Evolutionary conservation across 140 eudicot genomes (phyloP), one percentile per base, ranked within the genome.

Genomic region (Erigeron philadelphicus): DNA sequence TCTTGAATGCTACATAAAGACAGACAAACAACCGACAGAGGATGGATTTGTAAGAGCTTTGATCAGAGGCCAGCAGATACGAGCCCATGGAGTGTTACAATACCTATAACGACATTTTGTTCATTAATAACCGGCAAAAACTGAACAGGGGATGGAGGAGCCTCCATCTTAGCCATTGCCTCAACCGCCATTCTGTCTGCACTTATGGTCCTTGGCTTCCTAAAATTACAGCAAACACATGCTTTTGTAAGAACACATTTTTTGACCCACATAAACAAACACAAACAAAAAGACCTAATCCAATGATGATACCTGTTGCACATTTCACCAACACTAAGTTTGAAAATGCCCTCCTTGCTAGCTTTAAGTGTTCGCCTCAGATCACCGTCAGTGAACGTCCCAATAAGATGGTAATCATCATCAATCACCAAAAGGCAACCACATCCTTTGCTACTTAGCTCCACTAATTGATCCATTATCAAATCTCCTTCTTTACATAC

Each of bases 331-430:
- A 93, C 98, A 3, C 90, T 83, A 64, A 93, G 88, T 84, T 93
- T 93, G 72, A 93, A 93, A 83, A 93, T 93, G 19, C 96, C 95
- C 73, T 93, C 98, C 13, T 88, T 89, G 56, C 98, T 89, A 8
- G 93, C 95, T 86, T 93, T 93, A 54, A 93, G 82, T 9, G 98
- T 89, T 4, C 98, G 93, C 66, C 96, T 70, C 64, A 93, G 72
- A 75, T 93, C 98, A 50, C 96, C 98, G 83, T 93, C 98, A 6
- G 98, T 93, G 46, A 93, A 93, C 17, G 98, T 93, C 18, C 98
- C 98, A 0, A 93, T 80, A 47, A 93, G 85, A 60, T 83, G 93
- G 74, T 81, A 67, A 9, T 80, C 82, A 17, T 93, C 94, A 42
- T 87, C 90, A 56, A 89, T 68, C 21, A 93, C 93, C 62, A 93